Percentiles rank a stretch among this genome's conserved stretches.
phyloP scores from a whole-genome alignment of 2,329 filamentous ascomycete genomes.

The Fusarium multiceps region DNA sequence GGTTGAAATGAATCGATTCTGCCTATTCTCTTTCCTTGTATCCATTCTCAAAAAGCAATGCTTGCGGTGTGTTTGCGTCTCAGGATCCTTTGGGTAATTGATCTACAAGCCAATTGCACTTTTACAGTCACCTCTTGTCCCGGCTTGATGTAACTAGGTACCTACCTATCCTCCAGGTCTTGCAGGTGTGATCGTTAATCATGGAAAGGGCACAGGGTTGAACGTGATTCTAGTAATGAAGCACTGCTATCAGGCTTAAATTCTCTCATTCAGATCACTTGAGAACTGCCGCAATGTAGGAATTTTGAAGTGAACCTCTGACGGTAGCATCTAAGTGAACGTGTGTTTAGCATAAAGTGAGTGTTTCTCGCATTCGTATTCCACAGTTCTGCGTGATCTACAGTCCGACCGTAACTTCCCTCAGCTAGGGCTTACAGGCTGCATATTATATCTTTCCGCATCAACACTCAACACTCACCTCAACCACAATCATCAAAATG shows the following conservation, averaged over 20 bases:
- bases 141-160: too few relatives aligned
- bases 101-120: neutral
- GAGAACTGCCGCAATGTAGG: too few relatives aligned
- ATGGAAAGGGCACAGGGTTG: too few relatives aligned
- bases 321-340: too few relatives aligned
- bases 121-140: neutral
- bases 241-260: neutral
- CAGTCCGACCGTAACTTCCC: neutral
- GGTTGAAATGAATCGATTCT: neutral
- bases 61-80: neutral
- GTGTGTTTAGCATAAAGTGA: neutral
- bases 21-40: neutral
- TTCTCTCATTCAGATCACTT: too few relatives aligned
- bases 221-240: too few relatives aligned
- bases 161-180: neutral
- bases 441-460: too few relatives aligned
- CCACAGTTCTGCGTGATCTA: neutral
- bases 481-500: neutral
- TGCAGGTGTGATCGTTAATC: too few relatives aligned
- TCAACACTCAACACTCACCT: neutral
- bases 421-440: neutral
- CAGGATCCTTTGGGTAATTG: neutral
- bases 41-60: neutral
- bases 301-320: neutral
- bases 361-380: neutral